Evolutionary conservation across 2,329 filamentous ascomycete genomes (phyloP), one percentile per base, ranked within the genome.

Genomic region (Ophiobolus disseminans): DNA sequence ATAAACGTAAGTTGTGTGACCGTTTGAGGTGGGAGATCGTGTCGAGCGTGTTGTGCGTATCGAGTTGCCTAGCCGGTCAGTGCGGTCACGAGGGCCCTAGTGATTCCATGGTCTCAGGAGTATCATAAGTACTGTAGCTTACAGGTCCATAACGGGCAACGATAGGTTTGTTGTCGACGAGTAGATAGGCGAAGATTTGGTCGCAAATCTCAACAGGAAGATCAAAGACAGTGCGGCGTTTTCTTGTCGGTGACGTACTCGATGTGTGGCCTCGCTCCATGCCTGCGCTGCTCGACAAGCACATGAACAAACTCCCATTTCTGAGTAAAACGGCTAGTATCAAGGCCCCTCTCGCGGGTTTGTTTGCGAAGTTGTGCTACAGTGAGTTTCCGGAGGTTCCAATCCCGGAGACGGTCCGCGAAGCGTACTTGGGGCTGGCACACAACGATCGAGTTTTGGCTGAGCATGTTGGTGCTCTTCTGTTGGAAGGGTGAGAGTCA

Each of bases 201-300:
- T 42, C 34, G 17, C 40, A 19, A 19, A 42, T 34, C 26, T 42
- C 40, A 5, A 19, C 40, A 3, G 40, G 40, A 4, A 42, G 28
- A 14, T 32, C 40, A 14, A 42, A 42, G 13, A 42, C 17, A 14
- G 19, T 42, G 19, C 26, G 13, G n/a, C 28, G 28, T 7, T 34
- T 17, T 6, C 4, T n/a, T n/a, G n/a, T 41, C 20, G 2, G 40
- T 14, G 19, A 34, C 20, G 19, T 42, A 5, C 28, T 42, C n/a
- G 3, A 23, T 20, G 8, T 23, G 7, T 2, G 23, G 1, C 25
- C 14, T 5, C 6, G 13, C 28, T 5, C 5, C 13, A n/a, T n/a
- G 13, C 6, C 13, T n/a, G 5, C 13, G 28, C 3, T 34, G 6
- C 10, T 34, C 25, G 5, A 42, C 40, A 4, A 34, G 28, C 17